Evolutionary conservation across 306 rosid genomes (phyloP), one percentile per base, ranked within the genome.

Genomic region (Lagenaria siceraria): DNA sequence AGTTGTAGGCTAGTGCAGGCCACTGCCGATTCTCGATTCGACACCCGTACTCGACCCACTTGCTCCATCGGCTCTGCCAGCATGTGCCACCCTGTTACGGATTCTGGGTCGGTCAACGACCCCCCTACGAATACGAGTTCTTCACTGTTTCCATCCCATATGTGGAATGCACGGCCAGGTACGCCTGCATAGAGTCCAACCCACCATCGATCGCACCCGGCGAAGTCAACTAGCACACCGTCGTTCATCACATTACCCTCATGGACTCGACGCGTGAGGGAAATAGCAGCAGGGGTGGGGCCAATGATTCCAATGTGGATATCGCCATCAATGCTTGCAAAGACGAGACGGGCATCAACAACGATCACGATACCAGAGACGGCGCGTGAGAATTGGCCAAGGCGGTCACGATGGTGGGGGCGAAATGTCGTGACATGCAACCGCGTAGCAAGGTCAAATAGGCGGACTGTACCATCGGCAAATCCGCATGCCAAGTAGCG

Each of bases 51-150:
- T 4, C 99, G 88, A 0, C 97, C 98, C 10, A 92, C 87, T 2
- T 86, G 81, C 51, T 82, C 89, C 1, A 58, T 82, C 3, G 83
- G 10, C 38, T 90, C 97, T 0, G 86, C 78, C 40, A 96, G 42
- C 97, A 92, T 88, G 81, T 88, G 91, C 99, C 99, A 96, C 0
- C 98, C 99, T 70, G 22, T 61, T 2, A 92, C 82, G 0, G 99
- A 42, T 3, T 88, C 96, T 9, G 88, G 91, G 43, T 96, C 96
- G 0, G 99, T 92, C 80, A 96, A 48, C 0, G 86, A 2, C 2
- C 98, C 92, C 0, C 92, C 98, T 0, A 89, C 76, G 2, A 38
- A 92, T 3, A 88, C 55, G 0, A 81, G 84, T 27, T 88, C 83
- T 8, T 77, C 88, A 0, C 77, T 88, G 9, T 0, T 17, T 0